Percentiles rank a stretch among this genome's conserved stretches.
Evolutionary conservation across 2,329 filamentous ascomycete genomes (phyloP).

Genomic region (Alternaria brassicae): DNA sequence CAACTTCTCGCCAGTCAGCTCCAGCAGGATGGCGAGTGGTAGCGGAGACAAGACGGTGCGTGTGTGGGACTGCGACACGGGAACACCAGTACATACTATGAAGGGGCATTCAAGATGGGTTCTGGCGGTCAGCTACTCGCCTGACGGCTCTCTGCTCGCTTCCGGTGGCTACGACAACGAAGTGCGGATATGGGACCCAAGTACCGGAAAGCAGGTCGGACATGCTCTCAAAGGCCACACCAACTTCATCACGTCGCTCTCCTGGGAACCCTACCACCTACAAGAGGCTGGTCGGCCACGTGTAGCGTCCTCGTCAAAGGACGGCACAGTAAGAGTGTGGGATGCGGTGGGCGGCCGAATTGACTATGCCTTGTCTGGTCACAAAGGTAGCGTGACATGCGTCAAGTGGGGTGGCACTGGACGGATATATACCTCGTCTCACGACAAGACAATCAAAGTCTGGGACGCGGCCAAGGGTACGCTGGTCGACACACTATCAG

Average conservation of each 20-base stretch:
- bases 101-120: constrained; percentile 92
- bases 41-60: constrained; percentile 90
- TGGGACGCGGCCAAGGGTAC: constrained; percentile 85
- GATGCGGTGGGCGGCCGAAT: constrained; percentile 77
- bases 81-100: constrained; percentile 84
- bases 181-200: constrained; percentile 87
- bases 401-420: constrained; percentile 95
- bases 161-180: constrained; percentile 94
- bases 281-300: constrained; percentile 76
- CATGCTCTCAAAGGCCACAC: constrained; percentile 80
- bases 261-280: constrained; percentile 93
- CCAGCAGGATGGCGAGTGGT: constrained; percentile 81
- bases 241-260: constrained; percentile 86
- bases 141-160: constrained; percentile 80
- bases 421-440: constrained; percentile 62
- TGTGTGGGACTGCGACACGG: constrained; percentile 94
- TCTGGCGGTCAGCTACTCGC: constrained; percentile 83
- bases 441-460: constrained; percentile 90
- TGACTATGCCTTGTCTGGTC: constrained; percentile 83
- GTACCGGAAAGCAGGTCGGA: constrained; percentile 76
- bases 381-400: constrained; percentile 88
- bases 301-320: constrained; percentile 87
- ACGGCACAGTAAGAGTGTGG: constrained; percentile 88
- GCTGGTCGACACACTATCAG: constrained; percentile 76
- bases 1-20: constrained; percentile 82